A percentile compares a stretch with the other conserved stretches of the same genome.
Conservation (phyloP, 768 basidiomycete species). For the Suillus luteus region DNA sequence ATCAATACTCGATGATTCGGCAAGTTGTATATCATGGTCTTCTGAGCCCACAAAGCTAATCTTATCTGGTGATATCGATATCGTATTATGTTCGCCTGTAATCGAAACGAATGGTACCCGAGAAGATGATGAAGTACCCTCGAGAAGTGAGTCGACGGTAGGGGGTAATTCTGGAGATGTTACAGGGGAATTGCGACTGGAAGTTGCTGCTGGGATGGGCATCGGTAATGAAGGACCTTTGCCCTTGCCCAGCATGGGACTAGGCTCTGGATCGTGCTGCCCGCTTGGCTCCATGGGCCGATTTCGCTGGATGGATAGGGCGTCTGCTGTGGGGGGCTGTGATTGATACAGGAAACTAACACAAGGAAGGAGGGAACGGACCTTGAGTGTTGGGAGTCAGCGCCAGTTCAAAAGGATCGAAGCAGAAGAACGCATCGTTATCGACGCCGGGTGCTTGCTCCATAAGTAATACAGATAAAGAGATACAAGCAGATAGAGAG, state of each 20-base stretch:
- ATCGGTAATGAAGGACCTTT: constrained; percentile 57
- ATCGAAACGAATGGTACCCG: background rate
- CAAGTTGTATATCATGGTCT: constrained; percentile 2
- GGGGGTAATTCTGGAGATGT: constrained; percentile 17
- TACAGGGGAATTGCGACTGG: constrained; percentile 13
- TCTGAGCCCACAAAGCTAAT: background rate
- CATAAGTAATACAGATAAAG: constrained; percentile 31
- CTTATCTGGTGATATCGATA: background rate
- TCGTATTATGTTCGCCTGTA: background rate
- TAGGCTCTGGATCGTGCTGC: constrained; percentile 25
- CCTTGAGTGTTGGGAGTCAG: background rate
- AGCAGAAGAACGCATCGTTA: constrained; percentile 54
- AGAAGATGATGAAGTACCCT: constrained; percentile 23
- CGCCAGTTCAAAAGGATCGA: constrained; percentile 46
- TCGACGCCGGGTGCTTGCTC: constrained; percentile 46
- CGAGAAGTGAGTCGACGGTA: background rate
- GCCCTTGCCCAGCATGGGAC: constrained; percentile 48
- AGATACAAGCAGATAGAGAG: constrained; percentile 21
- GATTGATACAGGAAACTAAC: constrained; percentile 10
- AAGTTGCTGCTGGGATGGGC: constrained; percentile 48
- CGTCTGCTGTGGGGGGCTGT: constrained; percentile 12
- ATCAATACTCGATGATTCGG: constrained; percentile 11
- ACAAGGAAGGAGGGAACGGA: constrained; percentile 16
- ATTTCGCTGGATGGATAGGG: background rate
- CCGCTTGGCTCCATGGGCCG: constrained; percentile 3